These are phyloP conservation scores for Xylaria sp. DNA, from an alignment of 2,329 filamentous ascomycete genomes.

Conservation along the genomic window DNA sequence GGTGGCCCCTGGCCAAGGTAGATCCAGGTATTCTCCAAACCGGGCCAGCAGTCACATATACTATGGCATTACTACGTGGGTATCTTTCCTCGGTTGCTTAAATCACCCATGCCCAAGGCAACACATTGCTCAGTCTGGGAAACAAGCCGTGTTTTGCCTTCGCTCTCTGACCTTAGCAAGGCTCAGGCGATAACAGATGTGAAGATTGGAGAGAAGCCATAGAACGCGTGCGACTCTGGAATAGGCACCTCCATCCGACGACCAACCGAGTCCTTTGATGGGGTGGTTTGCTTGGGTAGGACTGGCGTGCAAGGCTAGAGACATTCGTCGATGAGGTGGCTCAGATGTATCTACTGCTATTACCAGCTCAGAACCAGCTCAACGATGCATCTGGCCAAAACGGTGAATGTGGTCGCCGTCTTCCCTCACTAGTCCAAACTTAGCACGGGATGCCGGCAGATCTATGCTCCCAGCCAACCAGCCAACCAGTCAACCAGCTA, in stretches of 20 bases:
- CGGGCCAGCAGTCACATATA: not conserved
- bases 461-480: conserved; percentile 1
- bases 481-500: conserved; percentile 3
- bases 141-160: not conserved
- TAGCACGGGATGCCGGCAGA: conserved; percentile 13
- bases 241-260: not conserved
- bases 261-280: not conserved
- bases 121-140: not conserved
- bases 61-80: not conserved
- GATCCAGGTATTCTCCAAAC: too few species aligned
- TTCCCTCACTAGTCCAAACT: conserved; percentile 14
- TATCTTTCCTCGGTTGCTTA: not conserved
- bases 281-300: not conserved
- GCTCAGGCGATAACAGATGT: not conserved
- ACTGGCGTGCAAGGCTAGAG: not conserved
- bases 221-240: not conserved
- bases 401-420: conserved; percentile 19
- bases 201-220: not conserved
- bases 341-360: not conserved
- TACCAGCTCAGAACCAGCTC: not conserved
- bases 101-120: not conserved
- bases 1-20: not conserved
- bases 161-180: not conserved
- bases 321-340: not conserved
- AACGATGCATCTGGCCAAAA: conserved; percentile 11